Percentiles rank a stretch among this genome's conserved stretches.
These are phyloP conservation scores for Microbotryum intermedium DNA, from an alignment of 1,284 basidiomycete genomes.

Conservation along the genomic window DNA sequence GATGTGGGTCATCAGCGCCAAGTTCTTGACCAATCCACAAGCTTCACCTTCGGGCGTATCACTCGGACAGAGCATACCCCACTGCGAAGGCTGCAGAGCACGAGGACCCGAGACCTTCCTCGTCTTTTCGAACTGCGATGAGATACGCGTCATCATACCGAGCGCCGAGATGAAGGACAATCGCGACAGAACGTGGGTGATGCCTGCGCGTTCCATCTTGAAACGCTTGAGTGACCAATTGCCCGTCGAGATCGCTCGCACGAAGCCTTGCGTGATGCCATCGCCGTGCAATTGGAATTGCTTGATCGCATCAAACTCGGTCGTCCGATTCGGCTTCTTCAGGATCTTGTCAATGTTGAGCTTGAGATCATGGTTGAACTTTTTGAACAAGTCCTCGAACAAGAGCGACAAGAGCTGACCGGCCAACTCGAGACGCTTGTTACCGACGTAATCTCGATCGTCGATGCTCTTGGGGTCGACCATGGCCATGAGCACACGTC, in stretches of 20 bases:
- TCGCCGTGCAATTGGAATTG: conserved; percentile 78
- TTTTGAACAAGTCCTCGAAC: conserved; percentile 99
- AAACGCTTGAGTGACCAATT: conserved; percentile 99
- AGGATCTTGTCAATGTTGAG: conserved; percentile 94
- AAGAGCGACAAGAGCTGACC: conserved; percentile 91
- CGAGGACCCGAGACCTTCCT: conserved; percentile 96
- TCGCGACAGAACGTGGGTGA: conserved; percentile 94
- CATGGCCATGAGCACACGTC: conserved; percentile 92
- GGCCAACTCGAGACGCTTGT: conserved; percentile 97
- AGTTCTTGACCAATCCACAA: conserved; percentile 96
- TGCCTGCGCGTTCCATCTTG: conserved; percentile 98
- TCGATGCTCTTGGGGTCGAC: conserved; percentile 95
- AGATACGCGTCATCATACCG: conserved; percentile 99
- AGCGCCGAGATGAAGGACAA: conserved; percentile 94
- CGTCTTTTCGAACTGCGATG: conserved; percentile 98
- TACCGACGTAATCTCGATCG: conserved; percentile 98
- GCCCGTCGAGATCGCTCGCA: conserved; percentile 95
- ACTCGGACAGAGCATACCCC: conserved; percentile 97
- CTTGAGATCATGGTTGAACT: conserved; percentile 95
- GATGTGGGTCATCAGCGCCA: conserved; percentile 99
- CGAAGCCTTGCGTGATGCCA: conserved; percentile 91
- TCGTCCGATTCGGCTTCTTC: conserved; percentile 91
- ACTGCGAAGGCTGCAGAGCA: conserved; percentile 94
- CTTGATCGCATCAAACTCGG: conserved; percentile 91
- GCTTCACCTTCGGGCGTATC: conserved; percentile 99